Evolutionary conservation across 139 green algal genomes (phyloP), one percentile per base, ranked within the genome.

Genomic region (Bryopsis sp.): DNA sequence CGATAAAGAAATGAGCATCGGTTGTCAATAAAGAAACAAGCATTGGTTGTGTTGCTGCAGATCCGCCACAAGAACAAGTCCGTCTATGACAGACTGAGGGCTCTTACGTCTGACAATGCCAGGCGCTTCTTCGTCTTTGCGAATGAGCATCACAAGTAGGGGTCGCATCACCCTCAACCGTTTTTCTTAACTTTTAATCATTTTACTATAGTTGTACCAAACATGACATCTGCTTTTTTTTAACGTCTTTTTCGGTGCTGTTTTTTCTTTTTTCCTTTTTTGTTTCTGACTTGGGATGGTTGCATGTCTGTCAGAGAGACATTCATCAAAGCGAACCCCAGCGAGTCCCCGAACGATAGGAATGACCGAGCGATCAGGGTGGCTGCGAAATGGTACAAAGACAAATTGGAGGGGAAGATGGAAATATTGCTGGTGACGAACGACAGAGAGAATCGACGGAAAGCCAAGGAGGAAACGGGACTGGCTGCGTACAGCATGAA

Each of bases 291-390:
- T 74, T 37, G 33, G n/a, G 28, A 35, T 34, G 38, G 7, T 74
- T 33, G 19, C 8, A 48, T 3, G 64, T 54, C 57, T 26, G 39
- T 22, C 80, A 87, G 86, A 57, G 87, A 90, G 6, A 96, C 90
- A 0, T 90, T 85, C 57, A 76, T 93, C 15, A 80, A 79, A 65
- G 64, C 75, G 34, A 67, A 82, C 15, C 43, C 76, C 0, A 85
- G 86, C 8, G 94, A 99, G 80, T 83, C 67, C 1, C 82, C 88
- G 35, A 99, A 99, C 72, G 94, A 99, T 83, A 78, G 93, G n/a
- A 99, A 99, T 75, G 94, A 99, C 81, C 76, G 93, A n/a, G 93
- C 93, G 31, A 96, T 98, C n/a, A 76, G 93, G 0, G 79, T 89
- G 4, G 90, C 81, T 11, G 81, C 86, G 0, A 68, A 74, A 26